A percentile compares a stretch with the other conserved stretches of the same genome.
Evolutionary conservation across 2,329 filamentous ascomycete genomes (phyloP).

Genomic region (Leptographium flavum): DNA sequence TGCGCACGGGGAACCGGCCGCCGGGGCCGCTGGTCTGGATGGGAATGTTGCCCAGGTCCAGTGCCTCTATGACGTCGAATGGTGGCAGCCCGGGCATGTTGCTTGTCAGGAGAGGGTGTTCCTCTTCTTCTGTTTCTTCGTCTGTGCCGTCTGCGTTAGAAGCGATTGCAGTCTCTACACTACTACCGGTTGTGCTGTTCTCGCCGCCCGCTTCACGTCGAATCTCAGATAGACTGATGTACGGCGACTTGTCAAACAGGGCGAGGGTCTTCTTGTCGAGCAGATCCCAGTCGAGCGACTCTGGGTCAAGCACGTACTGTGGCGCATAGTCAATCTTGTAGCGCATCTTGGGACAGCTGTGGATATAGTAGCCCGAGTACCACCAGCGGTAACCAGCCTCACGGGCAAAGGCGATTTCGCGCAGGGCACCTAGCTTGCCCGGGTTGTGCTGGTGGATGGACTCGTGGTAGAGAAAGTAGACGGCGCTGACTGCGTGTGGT

Average conservation of each 20-base stretch:
- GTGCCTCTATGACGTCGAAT: conserved; percentile 32
- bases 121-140: conserved; percentile 13
- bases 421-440: conserved; percentile 61
- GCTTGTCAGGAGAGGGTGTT: conserved; percentile 37
- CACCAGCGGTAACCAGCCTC: conserved; percentile 62
- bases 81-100: conserved; percentile 54
- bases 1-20: conserved; percentile 27
- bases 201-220: too few relatives aligned
- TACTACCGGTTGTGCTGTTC: too few relatives aligned
- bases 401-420: conserved; percentile 55
- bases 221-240: conserved; percentile 33
- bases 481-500: conserved; percentile 62
- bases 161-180: too few relatives aligned
- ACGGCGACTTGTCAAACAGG: conserved; percentile 39
- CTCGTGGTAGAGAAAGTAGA: conserved; percentile 73
- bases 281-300: conserved; percentile 46
- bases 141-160: background rate
- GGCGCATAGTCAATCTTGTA: conserved; percentile 73
- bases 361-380: conserved; percentile 74
- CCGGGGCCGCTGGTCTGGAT: conserved; percentile 30
- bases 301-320: conserved; percentile 59
- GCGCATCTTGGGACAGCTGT: conserved; percentile 66
- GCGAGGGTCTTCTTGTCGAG: conserved; percentile 37
- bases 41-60: conserved; percentile 45
- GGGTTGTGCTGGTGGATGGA: conserved; percentile 56